Conservation (phyloP, 176 grass and related monocot species). For the Bothriochloa decipiens region DNA sequence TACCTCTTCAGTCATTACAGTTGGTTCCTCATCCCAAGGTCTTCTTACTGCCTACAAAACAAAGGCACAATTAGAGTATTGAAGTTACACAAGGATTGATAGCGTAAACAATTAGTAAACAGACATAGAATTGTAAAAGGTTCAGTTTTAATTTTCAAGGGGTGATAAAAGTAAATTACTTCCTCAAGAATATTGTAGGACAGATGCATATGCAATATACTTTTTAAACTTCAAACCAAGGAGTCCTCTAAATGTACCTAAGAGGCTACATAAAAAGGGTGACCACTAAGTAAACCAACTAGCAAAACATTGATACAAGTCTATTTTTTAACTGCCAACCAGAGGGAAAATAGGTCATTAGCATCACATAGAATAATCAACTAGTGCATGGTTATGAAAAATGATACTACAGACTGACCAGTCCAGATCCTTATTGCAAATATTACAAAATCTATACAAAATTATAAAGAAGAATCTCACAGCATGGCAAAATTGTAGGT, state of each 20-base stretch:
- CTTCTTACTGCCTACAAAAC: constrained; percentile 80
- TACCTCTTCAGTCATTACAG: constrained; percentile 85
- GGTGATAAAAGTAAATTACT: constrained; percentile 4
- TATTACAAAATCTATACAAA: background rate
- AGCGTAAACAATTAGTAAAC: background rate
- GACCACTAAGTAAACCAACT: background rate
- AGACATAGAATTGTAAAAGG: background rate
- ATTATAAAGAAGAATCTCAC: background rate
- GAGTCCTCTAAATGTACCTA: background rate
- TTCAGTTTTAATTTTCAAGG: constrained; percentile 10
- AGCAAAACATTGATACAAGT: background rate
- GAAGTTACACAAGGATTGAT: background rate
- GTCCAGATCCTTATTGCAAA: background rate
- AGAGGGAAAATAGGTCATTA: background rate
- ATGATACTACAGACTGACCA: background rate
- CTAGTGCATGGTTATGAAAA: constrained; percentile 2
- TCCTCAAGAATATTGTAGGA: background rate
- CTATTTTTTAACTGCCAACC: background rate
- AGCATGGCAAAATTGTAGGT: background rate
- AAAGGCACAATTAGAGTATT: constrained; percentile 12
- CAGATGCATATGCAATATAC: background rate
- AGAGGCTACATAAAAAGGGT: background rate
- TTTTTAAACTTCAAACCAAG: background rate
- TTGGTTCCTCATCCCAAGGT: constrained; percentile 94
- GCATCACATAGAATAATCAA: constrained; percentile 5